Percentiles rank a stretch among this genome's conserved stretches.
These are phyloP conservation scores for Trametes cinnabarina DNA, from an alignment of 768 basidiomycete genomes.

Conservation along the genomic window DNA sequence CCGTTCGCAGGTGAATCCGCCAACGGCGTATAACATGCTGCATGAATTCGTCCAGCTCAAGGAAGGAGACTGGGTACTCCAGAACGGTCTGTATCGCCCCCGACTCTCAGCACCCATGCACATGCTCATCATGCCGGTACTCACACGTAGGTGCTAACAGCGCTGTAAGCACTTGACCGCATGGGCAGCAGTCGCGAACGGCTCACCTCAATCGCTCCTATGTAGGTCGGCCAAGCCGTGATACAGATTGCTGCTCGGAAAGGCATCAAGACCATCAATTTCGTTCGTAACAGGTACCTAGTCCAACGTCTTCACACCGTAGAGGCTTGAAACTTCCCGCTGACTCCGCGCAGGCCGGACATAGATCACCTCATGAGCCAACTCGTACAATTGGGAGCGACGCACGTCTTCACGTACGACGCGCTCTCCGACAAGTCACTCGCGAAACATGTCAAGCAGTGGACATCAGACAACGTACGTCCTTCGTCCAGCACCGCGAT, in stretches of 20 bases:
- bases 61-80: slow-evolving; percentile 76
- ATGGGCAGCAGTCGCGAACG: no score
- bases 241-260: slow-evolving; percentile 78
- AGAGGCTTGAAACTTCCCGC: not conserved
- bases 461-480: slow-evolving; percentile 61
- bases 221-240: slow-evolving; percentile 84
- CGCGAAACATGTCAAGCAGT: slow-evolving; percentile 53
- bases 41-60: slow-evolving; percentile 61
- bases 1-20: slow-evolving; percentile 66
- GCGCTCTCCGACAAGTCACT: slow-evolving; percentile 60
- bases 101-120: not conserved
- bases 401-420: slow-evolving; percentile 75
- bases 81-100: slow-evolving; percentile 60
- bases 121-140: not conserved
- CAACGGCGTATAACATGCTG: slow-evolving; percentile 84
- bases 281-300: slow-evolving; percentile 66
- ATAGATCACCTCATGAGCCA: slow-evolving; percentile 57
- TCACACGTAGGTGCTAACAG: slow-evolving; percentile 51
- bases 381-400: slow-evolving; percentile 65
- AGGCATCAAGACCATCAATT: slow-evolving; percentile 76
- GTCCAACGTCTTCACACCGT: not conserved
- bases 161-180: slow-evolving; percentile 57
- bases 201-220: no score
- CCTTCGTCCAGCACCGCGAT: no score
- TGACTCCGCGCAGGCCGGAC: not conserved